These are phyloP conservation scores for Paralagenidium karlingii DNA, from an alignment of 352 stramenopile genomes.

Conservation along the genomic window DNA sequence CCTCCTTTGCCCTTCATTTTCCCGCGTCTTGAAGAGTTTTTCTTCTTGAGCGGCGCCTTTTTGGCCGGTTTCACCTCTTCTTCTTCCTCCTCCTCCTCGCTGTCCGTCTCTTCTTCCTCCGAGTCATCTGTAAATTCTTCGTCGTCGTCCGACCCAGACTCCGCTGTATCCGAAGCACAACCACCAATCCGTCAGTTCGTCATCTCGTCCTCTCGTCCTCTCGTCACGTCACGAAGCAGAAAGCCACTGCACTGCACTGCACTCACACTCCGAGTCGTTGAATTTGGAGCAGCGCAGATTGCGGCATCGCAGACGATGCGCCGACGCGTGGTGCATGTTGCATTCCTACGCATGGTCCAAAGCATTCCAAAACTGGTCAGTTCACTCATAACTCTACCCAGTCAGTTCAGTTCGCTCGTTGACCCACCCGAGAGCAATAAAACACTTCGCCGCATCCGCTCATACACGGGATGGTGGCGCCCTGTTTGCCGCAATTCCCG, in stretches of 20 bases:
- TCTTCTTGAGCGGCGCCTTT: constrained; percentile 31
- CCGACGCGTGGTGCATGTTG: constrained; percentile 79
- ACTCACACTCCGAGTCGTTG: constrained; percentile 79
- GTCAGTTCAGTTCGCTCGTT: not conserved
- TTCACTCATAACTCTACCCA: too few relatives aligned
- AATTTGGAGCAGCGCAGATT: constrained; percentile 84
- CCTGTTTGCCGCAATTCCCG: constrained; percentile 66
- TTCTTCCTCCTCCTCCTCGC: constrained; percentile 43
- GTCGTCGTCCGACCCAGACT: constrained; percentile 61
- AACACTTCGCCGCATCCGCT: constrained; percentile 78
- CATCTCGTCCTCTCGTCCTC: not conserved
- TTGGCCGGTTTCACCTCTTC: constrained; percentile 57
- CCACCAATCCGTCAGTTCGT: not conserved
- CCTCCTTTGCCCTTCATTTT: constrained; percentile 24
- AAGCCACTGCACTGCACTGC: not conserved
- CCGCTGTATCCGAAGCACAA: constrained; percentile 27
- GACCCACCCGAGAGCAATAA: constrained; percentile 70
- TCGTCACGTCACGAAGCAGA: not conserved
- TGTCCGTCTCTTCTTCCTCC: too few relatives aligned
- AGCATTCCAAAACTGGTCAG: too few relatives aligned
- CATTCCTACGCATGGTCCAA: constrained; percentile 37
- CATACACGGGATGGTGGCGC: constrained; percentile 80
- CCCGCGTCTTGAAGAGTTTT: too few relatives aligned
- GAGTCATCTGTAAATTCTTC: constrained; percentile 47
- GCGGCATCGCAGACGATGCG: constrained; percentile 73